A percentile compares a stretch with the other conserved stretches of the same genome.
phyloP scores from a whole-genome alignment of 345 rosid genomes.

The Hibiscus syriacus region DNA sequence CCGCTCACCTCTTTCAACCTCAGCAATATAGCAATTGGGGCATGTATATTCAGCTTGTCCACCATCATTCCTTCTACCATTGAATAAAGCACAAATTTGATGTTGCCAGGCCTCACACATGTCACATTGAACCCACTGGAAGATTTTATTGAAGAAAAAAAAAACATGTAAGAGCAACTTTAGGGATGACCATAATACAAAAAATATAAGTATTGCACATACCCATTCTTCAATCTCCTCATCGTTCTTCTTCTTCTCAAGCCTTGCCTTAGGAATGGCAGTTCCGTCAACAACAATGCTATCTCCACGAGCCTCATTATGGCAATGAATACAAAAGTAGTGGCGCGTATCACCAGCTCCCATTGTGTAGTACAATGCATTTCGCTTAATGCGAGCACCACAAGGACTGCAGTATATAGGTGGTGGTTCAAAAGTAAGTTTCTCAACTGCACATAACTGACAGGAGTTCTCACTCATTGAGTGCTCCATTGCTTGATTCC shows the following conservation, averaged over 20 bases:
- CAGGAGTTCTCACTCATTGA: constrained; percentile 96
- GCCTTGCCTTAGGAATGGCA: constrained; percentile 55
- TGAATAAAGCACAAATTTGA: constrained; percentile 96
- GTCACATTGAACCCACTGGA: constrained; percentile 99
- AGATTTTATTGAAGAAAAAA: constrained; percentile 18
- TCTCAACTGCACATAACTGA: constrained; percentile 98
- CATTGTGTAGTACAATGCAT: constrained; percentile 89
- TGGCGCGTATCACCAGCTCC: constrained; percentile 90
- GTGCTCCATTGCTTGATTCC: constrained; percentile 95
- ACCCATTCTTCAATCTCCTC: constrained; percentile 99
- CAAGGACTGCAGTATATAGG: constrained; percentile 93
- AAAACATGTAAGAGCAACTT: constrained; percentile 8
- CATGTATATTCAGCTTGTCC: constrained; percentile 99
- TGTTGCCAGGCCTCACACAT: constrained; percentile 99
- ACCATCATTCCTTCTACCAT: constrained; percentile 98
- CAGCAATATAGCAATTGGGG: constrained; percentile 87
- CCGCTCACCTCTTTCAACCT: constrained; percentile 88
- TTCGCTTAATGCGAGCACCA: constrained; percentile 96
- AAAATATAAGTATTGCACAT: constrained; percentile 7
- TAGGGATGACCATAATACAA: constrained; percentile 10
- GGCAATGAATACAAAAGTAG: constrained; percentile 90
- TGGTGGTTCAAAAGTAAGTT: constrained; percentile 97
- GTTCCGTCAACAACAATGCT: constrained; percentile 64
- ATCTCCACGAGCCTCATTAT: constrained; percentile 96
- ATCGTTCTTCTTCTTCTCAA: constrained; percentile 96